A percentile compares a stretch with the other conserved stretches of the same genome.
Evolutionary conservation across 1,139 yeast genomes (phyloP).

Genomic region (Ogataea hybrid): DNA sequence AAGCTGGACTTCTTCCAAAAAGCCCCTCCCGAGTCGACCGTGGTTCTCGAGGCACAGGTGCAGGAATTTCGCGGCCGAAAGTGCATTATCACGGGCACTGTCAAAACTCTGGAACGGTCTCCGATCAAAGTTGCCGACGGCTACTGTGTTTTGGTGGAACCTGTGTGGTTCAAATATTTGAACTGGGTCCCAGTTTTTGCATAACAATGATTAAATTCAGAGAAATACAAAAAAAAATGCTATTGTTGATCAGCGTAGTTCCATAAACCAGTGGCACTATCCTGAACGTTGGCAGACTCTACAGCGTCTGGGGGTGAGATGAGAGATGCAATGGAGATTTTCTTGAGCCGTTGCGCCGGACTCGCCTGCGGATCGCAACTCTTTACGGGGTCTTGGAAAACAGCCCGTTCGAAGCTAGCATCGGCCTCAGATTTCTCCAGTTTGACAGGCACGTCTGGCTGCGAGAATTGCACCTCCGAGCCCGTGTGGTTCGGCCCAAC

Average conservation of each 20-base stretch:
- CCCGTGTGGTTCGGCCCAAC: neutral
- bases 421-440: neutral
- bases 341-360: conserved; percentile 3
- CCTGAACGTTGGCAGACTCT: conserved; percentile 1
- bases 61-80: conserved; percentile 73
- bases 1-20: conserved; percentile 65
- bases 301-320: conserved; percentile 8
- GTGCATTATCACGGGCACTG: conserved; percentile 66
- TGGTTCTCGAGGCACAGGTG: conserved; percentile 69
- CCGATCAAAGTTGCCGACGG: conserved; percentile 47
- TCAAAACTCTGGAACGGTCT: conserved; percentile 44
- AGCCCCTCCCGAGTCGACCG: conserved; percentile 61
- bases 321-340: conserved; percentile 20
- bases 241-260: neutral
- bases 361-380: neutral
- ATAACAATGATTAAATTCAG: neutral
- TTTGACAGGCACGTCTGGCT: neutral
- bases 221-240: neutral
- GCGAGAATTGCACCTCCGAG: neutral
- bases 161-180: conserved; percentile 73
- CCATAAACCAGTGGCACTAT: neutral
- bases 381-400: neutral
- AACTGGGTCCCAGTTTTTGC: conserved; percentile 49
- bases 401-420: neutral
- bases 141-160: conserved; percentile 67